phyloP scores from a whole-genome alignment of 1,284 basidiomycete genomes.

The Apiotrichum montevideense region DNA sequence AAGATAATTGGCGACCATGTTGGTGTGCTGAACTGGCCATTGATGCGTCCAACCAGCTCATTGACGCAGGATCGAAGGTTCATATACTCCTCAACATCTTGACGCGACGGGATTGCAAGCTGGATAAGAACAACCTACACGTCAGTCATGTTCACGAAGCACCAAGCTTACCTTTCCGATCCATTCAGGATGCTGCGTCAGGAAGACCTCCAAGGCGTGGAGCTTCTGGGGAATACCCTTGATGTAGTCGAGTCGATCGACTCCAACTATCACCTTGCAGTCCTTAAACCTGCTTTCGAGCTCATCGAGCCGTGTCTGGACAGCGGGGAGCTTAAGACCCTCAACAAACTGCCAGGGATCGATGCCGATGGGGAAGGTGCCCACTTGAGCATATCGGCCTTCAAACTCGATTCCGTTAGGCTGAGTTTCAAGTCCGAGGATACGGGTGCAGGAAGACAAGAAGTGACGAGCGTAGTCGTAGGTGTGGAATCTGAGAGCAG shows the following conservation, averaged over 20 bases:
- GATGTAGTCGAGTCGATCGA: constrained; percentile 97
- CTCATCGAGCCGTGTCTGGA: constrained; percentile 69
- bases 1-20: constrained; percentile 99
- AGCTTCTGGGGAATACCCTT: constrained; percentile 98
- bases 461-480: constrained; percentile 99
- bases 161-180: constrained; percentile 66
- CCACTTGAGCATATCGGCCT: constrained; percentile 90
- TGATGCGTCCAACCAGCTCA: constrained; percentile 95
- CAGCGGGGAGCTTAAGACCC: constrained; percentile 70
- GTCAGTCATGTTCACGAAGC: constrained; percentile 64
- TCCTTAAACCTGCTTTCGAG: constrained; percentile 86
- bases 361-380: constrained; percentile 98
- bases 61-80: constrained; percentile 94
- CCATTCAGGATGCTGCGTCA: constrained; percentile 97
- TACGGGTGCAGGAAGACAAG: constrained; percentile 94
- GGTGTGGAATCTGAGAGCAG: constrained; percentile 70
- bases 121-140: constrained; percentile 91
- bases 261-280: constrained; percentile 96
- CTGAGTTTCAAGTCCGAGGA: constrained; percentile 92
- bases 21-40: constrained; percentile 95
- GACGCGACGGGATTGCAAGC: constrained; percentile 91
- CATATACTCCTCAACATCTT: constrained; percentile 99
- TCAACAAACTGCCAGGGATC: constrained; percentile 88
- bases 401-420: constrained; percentile 97
- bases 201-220: constrained; percentile 91